phyloP scores from a whole-genome alignment of 768 basidiomycete species.

The Lentinula raphanica region DNA sequence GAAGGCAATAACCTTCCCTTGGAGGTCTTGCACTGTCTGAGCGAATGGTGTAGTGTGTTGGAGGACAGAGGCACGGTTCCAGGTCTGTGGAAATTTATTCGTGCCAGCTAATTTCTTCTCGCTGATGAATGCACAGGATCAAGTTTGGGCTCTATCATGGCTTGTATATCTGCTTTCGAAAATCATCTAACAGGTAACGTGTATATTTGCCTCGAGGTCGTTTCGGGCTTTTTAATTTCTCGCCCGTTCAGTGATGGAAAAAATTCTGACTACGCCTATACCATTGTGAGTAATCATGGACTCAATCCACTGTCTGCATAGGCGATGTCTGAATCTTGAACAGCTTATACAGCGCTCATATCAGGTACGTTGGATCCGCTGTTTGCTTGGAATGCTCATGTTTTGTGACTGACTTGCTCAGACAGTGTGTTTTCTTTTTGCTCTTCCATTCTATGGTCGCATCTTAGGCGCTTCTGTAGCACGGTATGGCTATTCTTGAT shows the following conservation, averaged over 20 bases:
- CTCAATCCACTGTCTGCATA: not conserved
- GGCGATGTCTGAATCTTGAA: slow-evolving; percentile 24
- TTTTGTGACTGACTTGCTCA: slow-evolving; percentile 4
- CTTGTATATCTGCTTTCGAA: slow-evolving; percentile 44
- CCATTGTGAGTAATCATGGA: slow-evolving; percentile 54
- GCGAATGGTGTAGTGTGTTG: slow-evolving; percentile 53
- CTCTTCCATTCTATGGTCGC: not conserved
- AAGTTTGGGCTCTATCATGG: slow-evolving; percentile 46
- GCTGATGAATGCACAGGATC: slow-evolving; percentile 28
- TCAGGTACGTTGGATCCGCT: slow-evolving; percentile 18
- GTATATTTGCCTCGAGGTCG: not conserved
- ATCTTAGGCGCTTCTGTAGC: slow-evolving; percentile 20
- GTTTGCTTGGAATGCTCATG: slow-evolving; percentile 1
- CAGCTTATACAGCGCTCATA: slow-evolving; percentile 38
- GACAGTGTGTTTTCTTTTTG: slow-evolving; percentile 26
- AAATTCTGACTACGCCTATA: slow-evolving; percentile 56
- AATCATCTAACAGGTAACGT: slow-evolving; percentile 41
- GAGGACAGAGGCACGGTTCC: slow-evolving; percentile 57
- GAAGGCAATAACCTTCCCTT: slow-evolving; percentile 54
- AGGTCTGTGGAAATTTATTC: slow-evolving; percentile 24
- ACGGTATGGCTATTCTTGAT: slow-evolving; percentile 72
- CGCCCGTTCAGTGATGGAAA: slow-evolving; percentile 41
- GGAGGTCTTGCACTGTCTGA: slow-evolving; percentile 48
- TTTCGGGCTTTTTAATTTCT: not conserved
- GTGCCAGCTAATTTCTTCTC: not conserved